Evolutionary conservation across 352 stramenopile genomes (phyloP), one percentile per base, ranked within the genome.

Genomic region (Phytophthora pisi): DNA sequence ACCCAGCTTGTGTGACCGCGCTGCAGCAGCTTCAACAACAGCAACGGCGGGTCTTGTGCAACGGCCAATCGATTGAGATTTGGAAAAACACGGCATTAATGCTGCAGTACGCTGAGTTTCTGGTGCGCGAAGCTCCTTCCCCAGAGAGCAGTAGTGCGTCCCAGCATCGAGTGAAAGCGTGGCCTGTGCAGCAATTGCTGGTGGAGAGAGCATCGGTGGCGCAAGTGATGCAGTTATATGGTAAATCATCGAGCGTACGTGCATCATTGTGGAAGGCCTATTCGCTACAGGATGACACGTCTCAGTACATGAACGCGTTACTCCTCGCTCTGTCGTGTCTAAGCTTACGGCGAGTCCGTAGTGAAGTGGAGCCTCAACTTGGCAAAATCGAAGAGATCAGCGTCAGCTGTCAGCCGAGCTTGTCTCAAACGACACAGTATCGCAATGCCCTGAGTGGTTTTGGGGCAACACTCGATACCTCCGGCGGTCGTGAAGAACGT

Each of bases 371-470:
- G 54, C 40, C 77, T 7, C 71, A 96, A 46, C 57, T 96, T 11
- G 83, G 88, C 45, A 94, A 94, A 45, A 74, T 96, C 15, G 86
- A 96, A 66, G 88, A 96, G 64, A 81, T 89, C 30, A 96, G 84
- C 52, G 47, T 96, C n/a, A 79, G 78, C 18, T 93, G 83, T 31
- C 54, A 77, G 51, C 66, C 86, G 36, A 86, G 69, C 38, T 18
- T 55, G 8, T 90, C 83, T 0, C 88, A 96, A 64, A 68, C 57
- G 24, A 77, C 70, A 1, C 86, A 94, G 65, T 96, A 96, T 49
- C 84, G 79, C 26, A 86, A 84, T 50, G 79, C 73, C 10, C 61
- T 92, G 18, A 75, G 58, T 10, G 75, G 74, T 1, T 96, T 96
- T 59, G 73, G 71, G 1, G 65, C 82, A 13, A 80, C 82, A 5